Base-by-base conservation (phyloP, 2,329 filamentous ascomycete species). In the Diaporthe citriasiana region DNA sequence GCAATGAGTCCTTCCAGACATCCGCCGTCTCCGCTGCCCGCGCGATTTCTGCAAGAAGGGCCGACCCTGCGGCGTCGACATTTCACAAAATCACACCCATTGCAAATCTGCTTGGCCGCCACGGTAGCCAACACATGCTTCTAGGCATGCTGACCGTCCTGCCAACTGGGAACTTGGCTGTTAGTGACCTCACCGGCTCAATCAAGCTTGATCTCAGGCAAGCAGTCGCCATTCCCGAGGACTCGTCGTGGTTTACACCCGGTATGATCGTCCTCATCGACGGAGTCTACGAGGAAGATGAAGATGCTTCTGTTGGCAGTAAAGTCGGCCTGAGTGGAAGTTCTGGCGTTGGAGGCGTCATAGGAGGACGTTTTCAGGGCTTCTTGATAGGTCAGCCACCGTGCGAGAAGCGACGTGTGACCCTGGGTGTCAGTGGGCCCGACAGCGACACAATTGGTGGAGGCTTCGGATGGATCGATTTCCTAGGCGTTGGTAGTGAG, bases 221-320 rank as follows among this genome's bases (percentile, higher is more conserved):
- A 79, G 94, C 96, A 0, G 91, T 92, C 30, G 91, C 93, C 19
- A 93, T 98, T 72, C 95, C 95, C 0, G 92, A 95, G 75, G 92
- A 96, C 80, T 95, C 94, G 33, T 93, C 94, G 5, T 99, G 95
- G 93, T 98, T 98, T 80, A 92, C 93, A 7, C 95, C 97, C 0
- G 97, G 97, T 4, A 98, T 98, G 95, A 94, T 99, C 63, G 94
- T 98, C 4, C 88, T 99, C 0, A 91, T 98, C 0, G 97, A 99
- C 79, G 97, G 97, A 9, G 92, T 96, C n/a, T 99, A 99, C 80
- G 95, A 98, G 81, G 97, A 98, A 82, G 95, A 98, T 78, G 94
- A 95, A 75, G 89, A 92, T 76, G 92, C 90, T 27, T 85, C 88
- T 1, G 92, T 92, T 22, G 92, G 91, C 27, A 73, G 68, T 47